Conservation (phyloP, 768 basidiomycete genomes). For the Amanita polypyramis region DNA sequence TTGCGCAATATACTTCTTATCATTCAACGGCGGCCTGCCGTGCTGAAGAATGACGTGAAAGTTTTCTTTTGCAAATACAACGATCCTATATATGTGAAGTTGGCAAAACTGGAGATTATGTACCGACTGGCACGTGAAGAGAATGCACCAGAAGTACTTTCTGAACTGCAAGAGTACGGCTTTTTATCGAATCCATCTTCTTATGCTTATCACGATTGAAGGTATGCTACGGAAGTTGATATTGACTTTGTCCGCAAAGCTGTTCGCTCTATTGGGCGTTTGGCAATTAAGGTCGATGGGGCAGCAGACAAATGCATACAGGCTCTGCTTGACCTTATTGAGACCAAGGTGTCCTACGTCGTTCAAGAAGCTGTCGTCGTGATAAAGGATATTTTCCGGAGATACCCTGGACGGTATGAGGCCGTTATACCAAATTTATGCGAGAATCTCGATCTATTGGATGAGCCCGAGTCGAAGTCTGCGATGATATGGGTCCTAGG, state of each 20-base stretch:
- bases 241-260: slow-evolving; percentile 97
- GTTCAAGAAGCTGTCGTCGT: slow-evolving; percentile 97
- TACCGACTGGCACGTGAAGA: slow-evolving; percentile 93
- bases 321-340: slow-evolving; percentile 75
- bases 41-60: slow-evolving; percentile 94
- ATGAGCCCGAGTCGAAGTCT: slow-evolving; percentile 95
- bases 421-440: slow-evolving; percentile 91
- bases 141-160: slow-evolving; percentile 85
- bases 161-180: slow-evolving; percentile 87
- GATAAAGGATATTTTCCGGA: slow-evolving; percentile 94
- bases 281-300: slow-evolving; percentile 93
- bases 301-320: slow-evolving; percentile 89
- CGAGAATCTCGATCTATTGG: slow-evolving; percentile 82
- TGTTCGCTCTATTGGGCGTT: slow-evolving; percentile 90
- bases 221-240: slow-evolving; percentile 97
- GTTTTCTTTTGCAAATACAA: slow-evolving; percentile 99
- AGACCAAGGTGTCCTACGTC: slow-evolving; percentile 91
- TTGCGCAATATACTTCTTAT: slow-evolving; percentile 94
- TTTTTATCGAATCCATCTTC: not conserved
- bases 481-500: slow-evolving; percentile 98
- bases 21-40: slow-evolving; percentile 86
- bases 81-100: slow-evolving; percentile 97
- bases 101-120: slow-evolving; percentile 98
- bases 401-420: slow-evolving; percentile 96
- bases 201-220: slow-evolving; percentile 18